These are phyloP conservation scores for Aureobasidium sp. DNA, from an alignment of 2,329 filamentous ascomycete genomes.

Conservation along the genomic window DNA sequence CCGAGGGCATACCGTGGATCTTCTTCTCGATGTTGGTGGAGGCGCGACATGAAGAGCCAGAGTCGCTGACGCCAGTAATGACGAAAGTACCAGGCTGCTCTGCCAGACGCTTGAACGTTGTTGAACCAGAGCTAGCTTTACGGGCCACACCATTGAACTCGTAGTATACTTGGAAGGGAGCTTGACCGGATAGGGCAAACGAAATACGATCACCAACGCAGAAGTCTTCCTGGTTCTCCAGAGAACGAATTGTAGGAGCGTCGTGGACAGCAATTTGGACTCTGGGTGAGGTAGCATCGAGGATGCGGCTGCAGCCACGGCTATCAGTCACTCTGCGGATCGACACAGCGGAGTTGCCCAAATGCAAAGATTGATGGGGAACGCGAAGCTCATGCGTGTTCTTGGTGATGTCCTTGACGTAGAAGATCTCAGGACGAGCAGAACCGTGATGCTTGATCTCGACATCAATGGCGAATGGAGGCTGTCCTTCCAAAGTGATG, in stretches of 20 bases:
- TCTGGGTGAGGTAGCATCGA: constrained; percentile 57
- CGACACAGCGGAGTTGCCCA: constrained; percentile 82
- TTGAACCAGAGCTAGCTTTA: constrained; percentile 71
- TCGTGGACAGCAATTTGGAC: constrained; percentile 92
- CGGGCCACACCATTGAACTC: constrained; percentile 72
- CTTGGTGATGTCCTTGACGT: constrained; percentile 69
- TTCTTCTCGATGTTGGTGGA: constrained; percentile 69
- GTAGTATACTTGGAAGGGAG: constrained; percentile 90
- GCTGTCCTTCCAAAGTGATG: constrained; percentile 70
- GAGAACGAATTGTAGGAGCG: constrained; percentile 79
- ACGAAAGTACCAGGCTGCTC: constrained; percentile 84
- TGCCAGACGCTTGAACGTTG: constrained; percentile 86
- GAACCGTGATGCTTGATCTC: constrained; percentile 88
- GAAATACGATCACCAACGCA: constrained; percentile 93
- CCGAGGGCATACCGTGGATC: constrained; percentile 88
- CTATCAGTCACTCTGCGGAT: constrained; percentile 86
- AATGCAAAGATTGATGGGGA: constrained; percentile 73
- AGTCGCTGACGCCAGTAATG: constrained; percentile 81
- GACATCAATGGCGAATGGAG: constrained; percentile 85
- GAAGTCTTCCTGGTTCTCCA: constrained; percentile 79
- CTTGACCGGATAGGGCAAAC: constrained; percentile 82
- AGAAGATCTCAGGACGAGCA: constrained; percentile 70
- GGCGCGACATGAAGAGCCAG: constrained; percentile 79
- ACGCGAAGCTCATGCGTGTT: constrained; percentile 74
- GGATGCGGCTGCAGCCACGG: constrained; percentile 75